Percentiles rank a stretch among this genome's conserved stretches.
Evolutionary conservation across 2,329 filamentous ascomycete genomes (phyloP).

Genomic region (Aspergillus phoenicis): DNA sequence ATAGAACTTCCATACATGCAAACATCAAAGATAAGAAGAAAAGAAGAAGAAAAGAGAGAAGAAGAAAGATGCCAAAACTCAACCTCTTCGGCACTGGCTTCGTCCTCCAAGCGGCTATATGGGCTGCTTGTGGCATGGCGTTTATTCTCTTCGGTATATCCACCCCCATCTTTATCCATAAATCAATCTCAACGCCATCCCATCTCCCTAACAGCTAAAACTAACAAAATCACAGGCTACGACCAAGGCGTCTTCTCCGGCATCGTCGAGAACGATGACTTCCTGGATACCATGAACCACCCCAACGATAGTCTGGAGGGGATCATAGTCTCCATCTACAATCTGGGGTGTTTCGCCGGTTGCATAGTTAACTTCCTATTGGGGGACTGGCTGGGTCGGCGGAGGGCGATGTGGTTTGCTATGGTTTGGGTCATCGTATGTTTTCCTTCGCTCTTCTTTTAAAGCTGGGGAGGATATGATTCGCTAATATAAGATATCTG

Average conservation of each 20-base stretch:
- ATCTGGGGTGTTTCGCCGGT: conserved; percentile 46
- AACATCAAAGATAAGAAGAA: no score
- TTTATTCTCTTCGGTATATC: conserved; percentile 31
- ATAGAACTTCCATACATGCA: no score
- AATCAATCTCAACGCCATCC: no score
- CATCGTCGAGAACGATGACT: conserved; percentile 52
- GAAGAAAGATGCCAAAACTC: conserved; percentile 24
- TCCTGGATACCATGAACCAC: conserved; percentile 43
- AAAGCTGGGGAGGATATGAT: neutral
- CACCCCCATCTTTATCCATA: no score
- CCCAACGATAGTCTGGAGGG: conserved; percentile 43
- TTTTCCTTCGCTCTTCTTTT: neutral
- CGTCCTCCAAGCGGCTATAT: conserved; percentile 26
- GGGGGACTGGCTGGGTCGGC: conserved; percentile 34
- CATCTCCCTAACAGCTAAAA: neutral
- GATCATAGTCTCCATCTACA: conserved; percentile 50
- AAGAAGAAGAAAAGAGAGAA: neutral
- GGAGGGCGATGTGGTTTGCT: conserved; percentile 37
- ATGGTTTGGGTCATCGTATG: conserved; percentile 38
- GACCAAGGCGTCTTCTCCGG: conserved; percentile 55
- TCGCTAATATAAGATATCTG: neutral
- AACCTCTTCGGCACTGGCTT: conserved; percentile 29
- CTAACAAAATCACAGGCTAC: conserved; percentile 38
- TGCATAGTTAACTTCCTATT: conserved; percentile 38
- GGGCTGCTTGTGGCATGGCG: conserved; percentile 26